phyloP scores from a whole-genome alignment of 2,329 filamentous ascomycete species.

The Cercospora janseana region DNA sequence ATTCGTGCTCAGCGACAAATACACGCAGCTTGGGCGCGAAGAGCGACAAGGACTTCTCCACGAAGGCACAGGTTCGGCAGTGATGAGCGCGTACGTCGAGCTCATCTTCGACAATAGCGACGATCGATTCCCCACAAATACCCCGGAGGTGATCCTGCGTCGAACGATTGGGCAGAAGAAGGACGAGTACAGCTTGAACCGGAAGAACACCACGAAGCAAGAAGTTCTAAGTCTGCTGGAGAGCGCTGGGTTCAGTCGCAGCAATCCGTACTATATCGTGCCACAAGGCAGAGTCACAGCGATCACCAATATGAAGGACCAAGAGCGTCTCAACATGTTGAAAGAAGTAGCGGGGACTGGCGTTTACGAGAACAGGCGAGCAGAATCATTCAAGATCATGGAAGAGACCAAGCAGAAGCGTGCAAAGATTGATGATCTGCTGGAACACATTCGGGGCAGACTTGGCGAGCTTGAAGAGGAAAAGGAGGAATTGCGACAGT shows the following conservation, averaged over 20 bases:
- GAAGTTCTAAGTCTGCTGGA: slow-evolving; percentile 96
- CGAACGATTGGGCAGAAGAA: slow-evolving; percentile 97
- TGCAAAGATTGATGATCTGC: slow-evolving; percentile 86
- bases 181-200: slow-evolving; percentile 96
- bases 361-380: slow-evolving; percentile 87
- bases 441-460: slow-evolving; percentile 88
- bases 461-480: slow-evolving; percentile 90
- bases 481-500: slow-evolving; percentile 90
- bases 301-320: slow-evolving; percentile 98
- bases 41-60: slow-evolving; percentile 95
- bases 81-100: slow-evolving; percentile 99
- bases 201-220: slow-evolving; percentile 90
- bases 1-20: slow-evolving; percentile 90
- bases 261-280: slow-evolving; percentile 98
- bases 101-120: slow-evolving; percentile 98
- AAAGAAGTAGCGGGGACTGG: slow-evolving; percentile 99
- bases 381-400: slow-evolving; percentile 96
- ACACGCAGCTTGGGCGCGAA: slow-evolving; percentile 91
- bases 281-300: slow-evolving; percentile 94
- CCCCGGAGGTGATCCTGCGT: slow-evolving; percentile 83
- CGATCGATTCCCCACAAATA: slow-evolving; percentile 89
- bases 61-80: slow-evolving; percentile 93
- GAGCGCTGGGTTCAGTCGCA: slow-evolving; percentile 92
- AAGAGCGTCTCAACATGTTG: slow-evolving; percentile 79
- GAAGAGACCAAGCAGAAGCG: slow-evolving; percentile 93